A percentile compares a stretch with the other conserved stretches of the same genome.
phyloP scores from a whole-genome alignment of 2,329 filamentous ascomycete species.

The Chaetomium globosum region DNA sequence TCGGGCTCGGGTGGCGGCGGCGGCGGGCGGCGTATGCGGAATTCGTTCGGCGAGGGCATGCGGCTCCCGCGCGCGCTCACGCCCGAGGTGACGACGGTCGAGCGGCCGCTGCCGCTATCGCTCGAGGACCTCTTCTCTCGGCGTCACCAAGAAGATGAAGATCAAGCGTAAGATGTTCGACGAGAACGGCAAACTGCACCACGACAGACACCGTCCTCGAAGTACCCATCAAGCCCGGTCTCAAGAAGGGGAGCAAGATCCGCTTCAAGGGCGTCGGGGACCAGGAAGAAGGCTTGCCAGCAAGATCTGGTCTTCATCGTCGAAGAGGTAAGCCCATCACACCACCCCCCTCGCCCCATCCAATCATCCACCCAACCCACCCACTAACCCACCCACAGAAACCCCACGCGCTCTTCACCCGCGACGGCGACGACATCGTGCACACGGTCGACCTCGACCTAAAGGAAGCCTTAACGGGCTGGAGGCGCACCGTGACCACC shows the following conservation, averaged over 20 bases:
- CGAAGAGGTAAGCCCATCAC: slow-evolving; percentile 73
- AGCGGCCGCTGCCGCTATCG: slow-evolving; percentile 76
- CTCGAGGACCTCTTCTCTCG: slow-evolving; percentile 88
- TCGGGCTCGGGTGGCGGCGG: slow-evolving; percentile 50
- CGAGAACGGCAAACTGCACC: slow-evolving; percentile 76
- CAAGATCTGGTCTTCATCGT: slow-evolving; percentile 96
- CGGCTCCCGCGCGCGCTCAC: slow-evolving; percentile 56
- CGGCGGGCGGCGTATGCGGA: slow-evolving; percentile 45
- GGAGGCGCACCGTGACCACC: slow-evolving; percentile 86
- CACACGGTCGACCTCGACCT: slow-evolving; percentile 79
- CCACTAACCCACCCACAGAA: slow-evolving; percentile 64
- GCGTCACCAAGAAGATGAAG: slow-evolving; percentile 94
- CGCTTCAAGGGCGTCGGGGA: slow-evolving; percentile 98
- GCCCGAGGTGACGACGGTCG: slow-evolving; percentile 87
- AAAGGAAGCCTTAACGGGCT: slow-evolving; percentile 93
- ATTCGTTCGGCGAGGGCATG: slow-evolving; percentile 44
- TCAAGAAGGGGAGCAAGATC: slow-evolving; percentile 98
- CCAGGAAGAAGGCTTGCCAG: slow-evolving; percentile 91
- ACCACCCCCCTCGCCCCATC: background rate
- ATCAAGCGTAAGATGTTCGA: slow-evolving; percentile 97
- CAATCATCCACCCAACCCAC: background rate
- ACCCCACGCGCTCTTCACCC: slow-evolving; percentile 79
- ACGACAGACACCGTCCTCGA: slow-evolving; percentile 88
- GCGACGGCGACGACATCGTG: slow-evolving; percentile 85
- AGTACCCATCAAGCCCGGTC: slow-evolving; percentile 90